A percentile compares a stretch with the other conserved stretches of the same genome.
Evolutionary conservation across 164 flowering plant genomes (phyloP).

Genomic region (Sextonia rubra): DNA sequence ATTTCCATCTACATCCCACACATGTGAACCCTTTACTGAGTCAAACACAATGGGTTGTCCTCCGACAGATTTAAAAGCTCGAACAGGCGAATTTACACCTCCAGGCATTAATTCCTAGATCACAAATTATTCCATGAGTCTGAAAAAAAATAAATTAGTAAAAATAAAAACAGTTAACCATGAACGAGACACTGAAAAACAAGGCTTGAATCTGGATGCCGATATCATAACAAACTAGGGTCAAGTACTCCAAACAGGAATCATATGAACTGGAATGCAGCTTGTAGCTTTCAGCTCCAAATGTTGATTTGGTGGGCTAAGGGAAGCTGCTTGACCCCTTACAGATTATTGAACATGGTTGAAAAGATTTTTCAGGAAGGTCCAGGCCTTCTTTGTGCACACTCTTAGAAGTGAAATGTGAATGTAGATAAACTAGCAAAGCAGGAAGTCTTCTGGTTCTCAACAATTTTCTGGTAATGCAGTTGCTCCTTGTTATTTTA

Average conservation of each 20-base stretch:
- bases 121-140: slow-evolving; percentile 4
- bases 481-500: too few relatives aligned
- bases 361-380: neutral
- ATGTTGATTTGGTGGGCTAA: neutral
- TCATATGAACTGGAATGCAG: neutral
- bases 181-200: neutral
- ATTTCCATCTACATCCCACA: slow-evolving; percentile 96
- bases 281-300: neutral
- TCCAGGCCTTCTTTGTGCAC: neutral
- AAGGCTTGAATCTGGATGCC: neutral
- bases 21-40: slow-evolving; percentile 85
- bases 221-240: neutral
- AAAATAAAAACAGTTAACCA: neutral
- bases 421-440: too few relatives aligned
- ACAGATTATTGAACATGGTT: neutral
- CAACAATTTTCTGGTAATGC: too few relatives aligned
- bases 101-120: slow-evolving; percentile 95
- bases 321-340: neutral
- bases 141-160: neutral
- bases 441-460: too few relatives aligned
- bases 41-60: slow-evolving; percentile 94
- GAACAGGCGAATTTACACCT: slow-evolving; percentile 98
- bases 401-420: neutral
- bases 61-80: slow-evolving; percentile 96
- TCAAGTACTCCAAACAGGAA: neutral